These are phyloP conservation scores for Rhynchosporium graminicola DNA, from an alignment of 2,329 filamentous ascomycete species.

Conservation along the genomic window DNA sequence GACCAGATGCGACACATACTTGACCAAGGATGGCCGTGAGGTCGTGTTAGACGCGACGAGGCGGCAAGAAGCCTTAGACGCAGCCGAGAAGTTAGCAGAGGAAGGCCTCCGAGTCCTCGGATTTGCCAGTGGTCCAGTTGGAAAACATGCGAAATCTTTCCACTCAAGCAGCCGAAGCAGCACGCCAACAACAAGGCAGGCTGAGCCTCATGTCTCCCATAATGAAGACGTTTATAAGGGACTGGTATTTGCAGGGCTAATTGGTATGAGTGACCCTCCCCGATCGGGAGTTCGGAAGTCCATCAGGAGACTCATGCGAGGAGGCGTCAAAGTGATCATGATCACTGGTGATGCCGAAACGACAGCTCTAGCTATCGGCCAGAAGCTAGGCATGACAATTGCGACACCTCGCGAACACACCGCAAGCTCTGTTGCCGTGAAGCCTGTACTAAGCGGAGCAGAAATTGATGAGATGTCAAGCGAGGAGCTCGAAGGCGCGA, in stretches of 20 bases:
- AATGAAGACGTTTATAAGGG: slow-evolving; percentile 78
- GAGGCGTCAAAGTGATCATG: slow-evolving; percentile 97
- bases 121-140: slow-evolving; percentile 81
- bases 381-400: slow-evolving; percentile 91
- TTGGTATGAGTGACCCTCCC: slow-evolving; percentile 97
- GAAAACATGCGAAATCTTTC: slow-evolving; percentile 48
- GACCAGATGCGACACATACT: slow-evolving; percentile 84
- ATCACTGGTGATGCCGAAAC: slow-evolving; percentile 97
- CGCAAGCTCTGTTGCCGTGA: slow-evolving; percentile 59
- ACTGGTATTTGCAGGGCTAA: slow-evolving; percentile 85
- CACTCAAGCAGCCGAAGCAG: slow-evolving; percentile 47
- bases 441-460: slow-evolving; percentile 79
- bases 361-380: slow-evolving; percentile 90
- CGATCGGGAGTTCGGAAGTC: slow-evolving; percentile 86
- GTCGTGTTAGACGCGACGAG: slow-evolving; percentile 78
- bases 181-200: slow-evolving; percentile 47
- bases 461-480: slow-evolving; percentile 94
- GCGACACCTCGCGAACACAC: slow-evolving; percentile 54
- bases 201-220: slow-evolving; percentile 38
- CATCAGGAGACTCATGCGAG: slow-evolving; percentile 86
- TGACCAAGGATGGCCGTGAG: slow-evolving; percentile 83
- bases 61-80: slow-evolving; percentile 72
- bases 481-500: slow-evolving; percentile 78
- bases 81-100: slow-evolving; percentile 82
- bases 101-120: slow-evolving; percentile 89